phyloP scores from a whole-genome alignment of 78 protist species.

The Diacronema lutheri region DNA sequence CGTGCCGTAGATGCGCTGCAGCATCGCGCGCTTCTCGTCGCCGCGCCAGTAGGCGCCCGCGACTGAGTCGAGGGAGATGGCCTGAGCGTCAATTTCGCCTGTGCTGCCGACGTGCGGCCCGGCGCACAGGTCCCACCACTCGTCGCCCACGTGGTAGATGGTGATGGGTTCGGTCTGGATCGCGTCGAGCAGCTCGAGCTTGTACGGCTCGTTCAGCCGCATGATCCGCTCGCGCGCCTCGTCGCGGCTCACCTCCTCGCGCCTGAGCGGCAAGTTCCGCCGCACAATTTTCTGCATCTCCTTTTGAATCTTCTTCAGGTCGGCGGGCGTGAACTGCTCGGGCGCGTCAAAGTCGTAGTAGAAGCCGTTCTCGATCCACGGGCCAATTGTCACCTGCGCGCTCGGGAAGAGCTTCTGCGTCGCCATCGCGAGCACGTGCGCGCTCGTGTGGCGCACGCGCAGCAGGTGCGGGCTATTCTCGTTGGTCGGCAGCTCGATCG shows the following conservation, averaged over 20 bases:
- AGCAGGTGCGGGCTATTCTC: not conserved
- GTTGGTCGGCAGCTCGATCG: constrained; percentile 7
- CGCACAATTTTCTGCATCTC: constrained; percentile 36
- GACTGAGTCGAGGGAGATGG: constrained; percentile 6
- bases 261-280: not conserved
- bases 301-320: constrained; percentile 40
- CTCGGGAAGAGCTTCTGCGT: constrained; percentile 27
- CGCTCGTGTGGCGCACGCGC: constrained; percentile 31
- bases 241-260: constrained; percentile 33
- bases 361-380: constrained; percentile 58
- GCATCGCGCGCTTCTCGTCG: constrained; percentile 37
- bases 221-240: constrained; percentile 29
- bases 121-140: constrained; percentile 60
- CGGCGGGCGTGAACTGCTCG: not conserved
- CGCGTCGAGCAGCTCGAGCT: constrained; percentile 40
- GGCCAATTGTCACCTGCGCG: constrained; percentile 39
- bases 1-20: constrained; percentile 48
- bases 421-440: constrained; percentile 53
- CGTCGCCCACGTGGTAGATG: constrained; percentile 45
- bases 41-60: constrained; percentile 58
- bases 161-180: constrained; percentile 31
- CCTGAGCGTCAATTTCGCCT: not conserved
- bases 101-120: constrained; percentile 48
- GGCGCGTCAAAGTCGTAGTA: constrained; percentile 40
- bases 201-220: constrained; percentile 31